Evolutionary conservation across 306 rosid species (phyloP).

Genomic region (Abrus precatorius): DNA sequence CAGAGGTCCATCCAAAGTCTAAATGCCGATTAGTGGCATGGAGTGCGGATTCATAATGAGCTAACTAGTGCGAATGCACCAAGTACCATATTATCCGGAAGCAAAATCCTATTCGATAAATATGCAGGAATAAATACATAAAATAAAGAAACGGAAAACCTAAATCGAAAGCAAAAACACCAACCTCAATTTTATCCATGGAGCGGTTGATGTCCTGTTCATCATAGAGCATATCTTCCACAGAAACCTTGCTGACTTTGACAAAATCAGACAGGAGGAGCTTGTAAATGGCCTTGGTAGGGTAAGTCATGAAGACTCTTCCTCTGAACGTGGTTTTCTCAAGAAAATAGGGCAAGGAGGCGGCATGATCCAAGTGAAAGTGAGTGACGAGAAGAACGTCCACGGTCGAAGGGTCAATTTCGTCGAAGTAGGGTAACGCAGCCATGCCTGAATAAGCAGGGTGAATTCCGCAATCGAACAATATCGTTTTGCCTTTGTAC

Average conservation of each 20-base stretch:
- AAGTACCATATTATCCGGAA: too few species aligned
- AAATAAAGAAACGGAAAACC: background rate
- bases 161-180: background rate
- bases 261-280: constrained; percentile 83
- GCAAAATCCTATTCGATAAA: background rate
- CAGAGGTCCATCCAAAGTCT: too few species aligned
- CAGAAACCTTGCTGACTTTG: constrained; percentile 93
- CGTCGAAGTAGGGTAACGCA: constrained; percentile 94
- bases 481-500: constrained; percentile 72
- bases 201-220: constrained; percentile 95
- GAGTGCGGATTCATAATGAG: too few species aligned
- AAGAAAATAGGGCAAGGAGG: constrained; percentile 91
- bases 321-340: constrained; percentile 95
- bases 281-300: constrained; percentile 93
- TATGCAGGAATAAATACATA: background rate
- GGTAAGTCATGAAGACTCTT: constrained; percentile 95
- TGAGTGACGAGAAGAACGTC: constrained; percentile 95
- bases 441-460: constrained; percentile 96
- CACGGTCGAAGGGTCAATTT: constrained; percentile 88
- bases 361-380: constrained; percentile 96
- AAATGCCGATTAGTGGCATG: too few species aligned
- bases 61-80: too few species aligned
- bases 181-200: constrained; percentile 96
- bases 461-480: constrained; percentile 98
- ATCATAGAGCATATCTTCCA: constrained; percentile 87